Evolutionary conservation across 768 basidiomycete genomes (phyloP), one percentile per base, ranked within the genome.

Genomic region (Leccinum rimulosum): DNA sequence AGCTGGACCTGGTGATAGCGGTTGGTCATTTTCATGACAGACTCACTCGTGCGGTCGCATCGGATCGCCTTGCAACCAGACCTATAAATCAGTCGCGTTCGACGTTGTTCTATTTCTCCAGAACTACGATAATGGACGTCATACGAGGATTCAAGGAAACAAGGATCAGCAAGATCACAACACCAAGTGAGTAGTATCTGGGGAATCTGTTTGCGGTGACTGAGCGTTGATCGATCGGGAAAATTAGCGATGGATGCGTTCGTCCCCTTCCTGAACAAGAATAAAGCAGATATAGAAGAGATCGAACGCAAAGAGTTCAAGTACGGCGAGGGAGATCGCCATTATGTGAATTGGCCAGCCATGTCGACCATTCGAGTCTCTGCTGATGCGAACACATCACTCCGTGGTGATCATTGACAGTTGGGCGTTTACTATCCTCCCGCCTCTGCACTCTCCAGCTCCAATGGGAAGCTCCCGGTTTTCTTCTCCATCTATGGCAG

Each of bases 401-500:
- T 40, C 40, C 40, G 17, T 10, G 45, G 22, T 27, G 12, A 52
- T 8, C 7, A 9, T 40, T 4, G 3, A n/a, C 60, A 89, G 86
- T 78, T 89, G 33, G 88, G 89, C 63, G 75, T 88, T 0, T 90
- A 88, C 67, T 88, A 85, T 64, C 87, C 84, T 0, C 60, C 74
- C 2, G 52, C 68, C 5, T 58, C 65, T 10, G 59, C 62, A n/a
- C 59, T 69, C 6, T 64, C 67, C 6, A 71, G 66, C 3, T n/a
- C 64, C 12, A 55, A 58, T 15, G 64, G 65, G 25, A 73, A 69
- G 54, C 73, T 78, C 0, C 84, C 84, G 0, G 74, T 88, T 19
- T 71, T 89, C 27, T 81, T 89, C 69, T 88, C 82, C 70, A 60
- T 84, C 45, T 89, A 90, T 61, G 88, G 87, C 1, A 87, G 88